These are phyloP conservation scores for Podospora sp. DNA, from an alignment of 495 filamentous ascomycete genomes.

Conservation along the genomic window DNA sequence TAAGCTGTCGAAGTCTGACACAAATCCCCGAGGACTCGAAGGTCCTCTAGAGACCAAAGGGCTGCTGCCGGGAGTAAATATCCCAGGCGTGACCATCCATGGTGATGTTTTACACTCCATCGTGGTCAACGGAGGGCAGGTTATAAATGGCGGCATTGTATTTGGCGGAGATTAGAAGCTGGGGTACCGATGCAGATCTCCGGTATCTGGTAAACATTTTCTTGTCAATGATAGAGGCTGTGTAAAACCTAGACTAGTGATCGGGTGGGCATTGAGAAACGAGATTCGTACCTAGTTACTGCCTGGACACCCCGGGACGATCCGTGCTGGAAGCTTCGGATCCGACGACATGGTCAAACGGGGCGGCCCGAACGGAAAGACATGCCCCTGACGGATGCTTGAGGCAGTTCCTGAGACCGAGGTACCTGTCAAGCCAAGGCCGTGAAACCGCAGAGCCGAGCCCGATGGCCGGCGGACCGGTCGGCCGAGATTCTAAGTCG, in stretches of 20 bases:
- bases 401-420: no score
- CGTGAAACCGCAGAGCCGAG: no score
- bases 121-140: slow-evolving; percentile 4
- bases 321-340: no score
- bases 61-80: background rate
- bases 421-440: no score
- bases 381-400: no score
- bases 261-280: no score
- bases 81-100: background rate
- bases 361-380: no score
- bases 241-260: no score
- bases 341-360: no score
- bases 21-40: background rate
- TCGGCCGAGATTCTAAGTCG: background rate
- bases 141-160: background rate
- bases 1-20: background rate
- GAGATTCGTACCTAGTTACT: no score
- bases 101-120: background rate
- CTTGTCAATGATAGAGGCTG: no score
- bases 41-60: background rate
- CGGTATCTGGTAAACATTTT: background rate
- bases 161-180: background rate
- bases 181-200: background rate
- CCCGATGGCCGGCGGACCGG: background rate
- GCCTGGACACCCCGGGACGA: no score